Evolutionary conservation across 768 basidiomycete genomes (phyloP).

Genomic region (Lactarius evosmus): DNA sequence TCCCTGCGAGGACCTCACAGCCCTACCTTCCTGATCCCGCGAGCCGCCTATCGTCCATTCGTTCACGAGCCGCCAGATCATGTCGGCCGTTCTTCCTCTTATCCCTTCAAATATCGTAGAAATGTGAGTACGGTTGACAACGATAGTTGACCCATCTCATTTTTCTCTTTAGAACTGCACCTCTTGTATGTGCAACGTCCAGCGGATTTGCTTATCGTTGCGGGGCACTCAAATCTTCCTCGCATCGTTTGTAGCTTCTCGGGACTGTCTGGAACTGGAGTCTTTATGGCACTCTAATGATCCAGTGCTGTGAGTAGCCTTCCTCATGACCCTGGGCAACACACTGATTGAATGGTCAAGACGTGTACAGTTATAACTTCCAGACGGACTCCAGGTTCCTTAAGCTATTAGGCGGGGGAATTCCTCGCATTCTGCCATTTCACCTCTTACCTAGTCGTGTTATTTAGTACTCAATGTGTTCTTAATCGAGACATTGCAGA

Average conservation of each 20-base stretch:
- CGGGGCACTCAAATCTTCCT: background rate
- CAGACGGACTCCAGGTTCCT: background rate
- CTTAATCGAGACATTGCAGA: slow-evolving; percentile 31
- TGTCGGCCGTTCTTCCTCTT: too few relatives aligned
- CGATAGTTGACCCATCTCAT: too few relatives aligned
- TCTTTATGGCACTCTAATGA: slow-evolving; percentile 31
- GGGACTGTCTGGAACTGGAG: slow-evolving; percentile 29
- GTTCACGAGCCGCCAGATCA: too few relatives aligned
- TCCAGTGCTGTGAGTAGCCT: slow-evolving; percentile 33
- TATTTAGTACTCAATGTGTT: slow-evolving; percentile 31
- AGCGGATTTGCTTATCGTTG: background rate
- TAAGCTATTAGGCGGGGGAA: slow-evolving; percentile 8
- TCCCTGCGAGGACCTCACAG: too few relatives aligned
- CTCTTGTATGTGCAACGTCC: background rate
- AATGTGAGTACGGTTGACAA: too few relatives aligned
- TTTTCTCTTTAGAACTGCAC: background rate
- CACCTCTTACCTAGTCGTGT: background rate
- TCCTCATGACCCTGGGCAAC: too few relatives aligned
- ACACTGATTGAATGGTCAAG: slow-evolving; percentile 3
- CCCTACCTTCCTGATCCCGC: background rate
- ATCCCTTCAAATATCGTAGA: too few relatives aligned
- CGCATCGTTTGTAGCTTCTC: background rate
- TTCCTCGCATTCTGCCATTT: background rate
- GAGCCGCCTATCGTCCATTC: background rate
- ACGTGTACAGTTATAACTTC: slow-evolving; percentile 19